phyloP scores from a whole-genome alignment of 768 basidiomycete genomes.

The Phallus indusiatus region DNA sequence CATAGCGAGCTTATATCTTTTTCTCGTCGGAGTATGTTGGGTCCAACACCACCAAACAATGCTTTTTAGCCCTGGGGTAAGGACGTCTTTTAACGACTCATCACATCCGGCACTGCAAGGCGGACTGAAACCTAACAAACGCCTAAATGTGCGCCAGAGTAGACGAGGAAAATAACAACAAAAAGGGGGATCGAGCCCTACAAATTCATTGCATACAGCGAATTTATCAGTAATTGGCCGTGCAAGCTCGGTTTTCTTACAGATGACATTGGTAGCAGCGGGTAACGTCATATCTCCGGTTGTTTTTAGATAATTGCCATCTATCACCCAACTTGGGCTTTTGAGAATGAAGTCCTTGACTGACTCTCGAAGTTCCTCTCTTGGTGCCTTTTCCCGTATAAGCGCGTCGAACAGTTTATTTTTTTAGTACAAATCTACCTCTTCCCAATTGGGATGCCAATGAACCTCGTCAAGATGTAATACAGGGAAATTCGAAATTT shows the following conservation, averaged over 20 bases:
- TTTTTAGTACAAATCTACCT: background rate
- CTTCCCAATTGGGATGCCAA: conserved; percentile 3
- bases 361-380: background rate
- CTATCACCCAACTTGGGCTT: conserved; percentile 6
- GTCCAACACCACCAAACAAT: conserved; percentile 44
- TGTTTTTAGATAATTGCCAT: background rate
- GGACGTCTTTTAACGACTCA: conserved; percentile 30
- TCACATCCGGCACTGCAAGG: conserved; percentile 42
- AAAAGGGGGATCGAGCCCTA: conserved; percentile 65
- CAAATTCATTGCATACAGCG: background rate
- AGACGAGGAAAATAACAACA: conserved; percentile 52
- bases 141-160: conserved; percentile 40
- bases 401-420: background rate
- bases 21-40: conserved; percentile 28
- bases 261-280: background rate
- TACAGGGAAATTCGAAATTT: background rate
- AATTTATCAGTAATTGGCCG: background rate
- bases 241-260: background rate
- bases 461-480: background rate
- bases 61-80: conserved; percentile 37
- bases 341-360: background rate
- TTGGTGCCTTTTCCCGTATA: background rate
- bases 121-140: conserved; percentile 26
- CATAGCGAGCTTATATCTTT: conserved; percentile 21
- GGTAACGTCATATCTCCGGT: background rate